Evolutionary conservation across 2,329 filamentous ascomycete genomes (phyloP), one percentile per base, ranked within the genome.

Genomic region (Bipolaris gigantea): DNA sequence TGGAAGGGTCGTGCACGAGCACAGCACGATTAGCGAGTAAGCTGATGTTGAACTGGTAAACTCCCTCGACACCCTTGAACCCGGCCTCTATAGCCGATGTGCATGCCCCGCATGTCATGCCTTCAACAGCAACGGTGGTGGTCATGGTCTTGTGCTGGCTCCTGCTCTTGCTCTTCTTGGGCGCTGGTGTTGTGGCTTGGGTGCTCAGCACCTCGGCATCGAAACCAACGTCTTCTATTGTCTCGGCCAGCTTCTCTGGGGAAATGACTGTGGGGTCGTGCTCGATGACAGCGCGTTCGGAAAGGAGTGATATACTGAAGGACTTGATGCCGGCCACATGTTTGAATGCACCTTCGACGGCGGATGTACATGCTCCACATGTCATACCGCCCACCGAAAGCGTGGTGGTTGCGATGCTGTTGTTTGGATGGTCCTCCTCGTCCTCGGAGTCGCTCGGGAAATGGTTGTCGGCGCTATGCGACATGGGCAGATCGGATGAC

Each of bases 71-170:
- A 59, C 83, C 84, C 62, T 85, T 84, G 75, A 99, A 94, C 3
- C 89, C 91, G 46, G 85, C 83, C 68, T 97, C 90, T 1, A 97
- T 86, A 5, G 93, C 92, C 1, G 93, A 93, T 0, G 94, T 97
- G 75, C 94, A 99, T 38, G 94, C 91, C 19, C 93, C 93, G 71
- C 94, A 97, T 1, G 94, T 99, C 94, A 99, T 99, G 46, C 94
- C 94, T 63, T 94, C 90, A 50, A 99, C 90, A 4, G 89, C 86
- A 16, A 99, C 82, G 0, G 92, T 97, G 0, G 92, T 97, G 0
- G 85, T 90, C 52, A 87, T 81, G 30, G 71, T 76, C 53, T 58
- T 83, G 67, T 46, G 77, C 76, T 58, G 79, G 74, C 62, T 73
- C 57, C 70, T 67, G 45, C 60, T 64, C 56, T 72, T 65, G 48